phyloP scores from a whole-genome alignment of 495 filamentous ascomycete species.

The Aspergillus asperescens region DNA sequence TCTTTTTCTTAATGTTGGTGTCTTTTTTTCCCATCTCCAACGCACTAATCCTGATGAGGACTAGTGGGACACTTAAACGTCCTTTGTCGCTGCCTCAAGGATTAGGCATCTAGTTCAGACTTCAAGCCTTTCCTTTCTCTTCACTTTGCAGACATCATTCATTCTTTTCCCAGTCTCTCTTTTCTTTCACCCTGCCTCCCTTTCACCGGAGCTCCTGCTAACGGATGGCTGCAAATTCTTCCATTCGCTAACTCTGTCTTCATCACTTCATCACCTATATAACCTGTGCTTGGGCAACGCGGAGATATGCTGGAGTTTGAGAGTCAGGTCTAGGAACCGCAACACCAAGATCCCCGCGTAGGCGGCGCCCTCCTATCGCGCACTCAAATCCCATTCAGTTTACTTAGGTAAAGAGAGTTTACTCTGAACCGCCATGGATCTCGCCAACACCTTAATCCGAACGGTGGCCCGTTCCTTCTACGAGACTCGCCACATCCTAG shows the following conservation, averaged over 20 bases:
- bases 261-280: background rate
- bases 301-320: background rate
- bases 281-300: background rate
- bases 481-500: slow-evolving; percentile 78
- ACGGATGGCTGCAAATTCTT: background rate
- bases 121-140: background rate
- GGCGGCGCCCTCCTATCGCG: background rate
- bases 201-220: background rate
- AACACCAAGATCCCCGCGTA: background rate
- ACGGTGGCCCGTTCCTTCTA: slow-evolving; percentile 90
- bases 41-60: background rate
- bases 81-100: too few relatives aligned
- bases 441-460: slow-evolving; percentile 81
- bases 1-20: background rate
- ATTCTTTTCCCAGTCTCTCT: background rate
- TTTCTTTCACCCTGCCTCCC: background rate
- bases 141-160: background rate
- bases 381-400: too few relatives aligned
- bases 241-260: background rate
- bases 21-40: background rate
- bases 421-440: slow-evolving; percentile 55
- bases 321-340: background rate
- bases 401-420: too few relatives aligned
- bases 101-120: background rate
- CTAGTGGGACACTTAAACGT: too few relatives aligned